Conservation (phyloP, 768 basidiomycete genomes). For the Lactifluus piperatus region DNA sequence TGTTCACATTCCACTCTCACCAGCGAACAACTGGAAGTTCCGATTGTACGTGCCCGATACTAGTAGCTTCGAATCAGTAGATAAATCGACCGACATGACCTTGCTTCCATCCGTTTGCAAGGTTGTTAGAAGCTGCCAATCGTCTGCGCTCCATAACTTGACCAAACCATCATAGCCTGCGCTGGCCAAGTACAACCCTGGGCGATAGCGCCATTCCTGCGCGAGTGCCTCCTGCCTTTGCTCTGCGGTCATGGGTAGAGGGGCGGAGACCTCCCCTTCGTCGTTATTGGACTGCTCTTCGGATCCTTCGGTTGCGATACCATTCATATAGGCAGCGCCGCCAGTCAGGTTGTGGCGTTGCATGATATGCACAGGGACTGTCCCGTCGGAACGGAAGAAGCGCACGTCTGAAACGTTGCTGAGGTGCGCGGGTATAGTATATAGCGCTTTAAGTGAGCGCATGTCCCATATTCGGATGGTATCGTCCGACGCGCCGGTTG, state of each 20-base stretch:
- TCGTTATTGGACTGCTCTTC: constrained; percentile 26
- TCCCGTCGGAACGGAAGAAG: constrained; percentile 70
- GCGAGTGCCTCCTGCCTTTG: constrained; percentile 28
- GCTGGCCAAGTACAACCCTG: constrained; percentile 88
- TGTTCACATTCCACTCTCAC: constrained; percentile 31
- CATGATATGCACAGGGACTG: constrained; percentile 33
- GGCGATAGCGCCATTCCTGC: constrained; percentile 74
- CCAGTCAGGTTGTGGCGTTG: constrained; percentile 21
- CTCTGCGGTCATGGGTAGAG: constrained; percentile 6
- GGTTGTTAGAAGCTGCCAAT: constrained; percentile 88
- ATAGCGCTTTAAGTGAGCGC: constrained; percentile 83
- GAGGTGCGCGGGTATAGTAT: constrained; percentile 93
- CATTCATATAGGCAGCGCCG: constrained; percentile 40
- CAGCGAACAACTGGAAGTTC: constrained; percentile 88
- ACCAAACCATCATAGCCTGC: constrained; percentile 93
- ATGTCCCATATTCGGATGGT: constrained; percentile 99
- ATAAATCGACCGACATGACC: constrained; percentile 96
- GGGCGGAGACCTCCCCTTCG: constrained; percentile 5
- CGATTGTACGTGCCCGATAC: constrained; percentile 90
- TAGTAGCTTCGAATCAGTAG: constrained; percentile 71
- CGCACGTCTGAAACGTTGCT: constrained; percentile 93
- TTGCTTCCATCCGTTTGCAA: constrained; percentile 94
- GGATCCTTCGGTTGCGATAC: constrained; percentile 28
- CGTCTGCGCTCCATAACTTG: constrained; percentile 95
- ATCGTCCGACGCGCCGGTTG: constrained; percentile 94